Conservation (phyloP, 164 flowering plant species). For the Cinnamomum chago region DNA sequence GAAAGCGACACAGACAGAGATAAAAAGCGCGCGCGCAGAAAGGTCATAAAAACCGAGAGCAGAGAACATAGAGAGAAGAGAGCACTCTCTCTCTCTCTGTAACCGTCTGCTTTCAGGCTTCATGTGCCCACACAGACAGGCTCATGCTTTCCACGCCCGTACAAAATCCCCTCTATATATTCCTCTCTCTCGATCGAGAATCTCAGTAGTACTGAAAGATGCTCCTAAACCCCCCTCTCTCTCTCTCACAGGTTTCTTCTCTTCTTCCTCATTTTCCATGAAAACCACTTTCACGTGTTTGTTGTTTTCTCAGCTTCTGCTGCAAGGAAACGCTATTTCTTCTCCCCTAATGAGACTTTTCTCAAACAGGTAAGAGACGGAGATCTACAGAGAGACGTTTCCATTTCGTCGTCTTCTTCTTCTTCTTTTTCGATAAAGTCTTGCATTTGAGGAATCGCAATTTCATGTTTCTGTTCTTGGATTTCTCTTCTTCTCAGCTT, state of each 20-base stretch:
- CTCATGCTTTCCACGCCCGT: constrained; percentile 15
- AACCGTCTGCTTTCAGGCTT: constrained; percentile 5
- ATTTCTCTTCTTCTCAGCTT: neutral
- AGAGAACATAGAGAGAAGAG: too few relatives aligned
- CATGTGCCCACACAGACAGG: constrained; percentile 3
- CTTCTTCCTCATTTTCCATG: neutral
- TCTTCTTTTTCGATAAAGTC: neutral
- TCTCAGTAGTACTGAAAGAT: neutral
- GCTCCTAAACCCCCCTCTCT: neutral
- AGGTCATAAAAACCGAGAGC: too few relatives aligned
- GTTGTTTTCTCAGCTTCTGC: too few relatives aligned
- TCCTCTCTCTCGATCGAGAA: neutral
- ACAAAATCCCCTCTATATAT: neutral
- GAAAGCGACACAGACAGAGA: neutral
- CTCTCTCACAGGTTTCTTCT: neutral
- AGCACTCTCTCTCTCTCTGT: neutral
- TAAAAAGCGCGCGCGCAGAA: too few relatives aligned
- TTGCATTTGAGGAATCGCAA: neutral
- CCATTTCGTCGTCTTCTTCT: neutral
- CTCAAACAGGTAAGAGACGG: too few relatives aligned
- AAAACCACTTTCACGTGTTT: too few relatives aligned
- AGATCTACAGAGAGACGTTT: too few relatives aligned
- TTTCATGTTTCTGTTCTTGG: neutral
- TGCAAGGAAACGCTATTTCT: too few relatives aligned
- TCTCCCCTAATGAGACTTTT: too few relatives aligned